phyloP scores from a whole-genome alignment of 2,329 filamentous ascomycete genomes.

The Pestalotiopsis sp. region DNA sequence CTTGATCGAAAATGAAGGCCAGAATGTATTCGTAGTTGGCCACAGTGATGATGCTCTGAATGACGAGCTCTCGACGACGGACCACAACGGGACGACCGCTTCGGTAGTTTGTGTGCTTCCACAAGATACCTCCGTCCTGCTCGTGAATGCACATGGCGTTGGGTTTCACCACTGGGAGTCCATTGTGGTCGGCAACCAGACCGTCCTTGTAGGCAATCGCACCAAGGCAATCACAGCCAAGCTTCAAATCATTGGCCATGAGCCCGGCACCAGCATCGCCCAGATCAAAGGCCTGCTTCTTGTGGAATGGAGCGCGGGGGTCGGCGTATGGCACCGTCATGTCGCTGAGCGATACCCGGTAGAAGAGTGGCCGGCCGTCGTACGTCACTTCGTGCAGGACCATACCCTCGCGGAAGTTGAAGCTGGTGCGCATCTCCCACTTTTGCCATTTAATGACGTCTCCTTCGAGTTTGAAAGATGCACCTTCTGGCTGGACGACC shows the following conservation, averaged over 20 bases:
- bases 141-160: conserved; percentile 71
- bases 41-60: conserved; percentile 68
- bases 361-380: conserved; percentile 58
- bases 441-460: conserved; percentile 34
- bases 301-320: conserved; percentile 60
- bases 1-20: conserved; percentile 63
- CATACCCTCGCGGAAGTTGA: conserved; percentile 61
- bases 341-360: conserved; percentile 60
- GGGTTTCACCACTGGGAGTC: conserved; percentile 50
- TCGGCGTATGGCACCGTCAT: conserved; percentile 66
- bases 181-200: conserved; percentile 52
- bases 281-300: conserved; percentile 70
- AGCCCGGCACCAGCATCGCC: conserved; percentile 66
- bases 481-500: conserved; percentile 59
- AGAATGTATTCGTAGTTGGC: conserved; percentile 74
- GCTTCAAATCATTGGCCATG: conserved; percentile 64
- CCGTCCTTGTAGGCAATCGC: conserved; percentile 59
- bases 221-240: conserved; percentile 70
- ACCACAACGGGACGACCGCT: conserved; percentile 63
- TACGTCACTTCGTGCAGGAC: conserved; percentile 64
- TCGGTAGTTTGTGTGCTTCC: conserved; percentile 71
- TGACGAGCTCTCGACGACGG: conserved; percentile 60
- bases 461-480: conserved; percentile 30
- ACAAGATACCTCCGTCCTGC: conserved; percentile 67
- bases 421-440: conserved; percentile 63